Evolutionary conservation across 2,329 filamentous ascomycete species (phyloP), one percentile per base, ranked within the genome.

Genomic region (Chaetomium olivaceum): DNA sequence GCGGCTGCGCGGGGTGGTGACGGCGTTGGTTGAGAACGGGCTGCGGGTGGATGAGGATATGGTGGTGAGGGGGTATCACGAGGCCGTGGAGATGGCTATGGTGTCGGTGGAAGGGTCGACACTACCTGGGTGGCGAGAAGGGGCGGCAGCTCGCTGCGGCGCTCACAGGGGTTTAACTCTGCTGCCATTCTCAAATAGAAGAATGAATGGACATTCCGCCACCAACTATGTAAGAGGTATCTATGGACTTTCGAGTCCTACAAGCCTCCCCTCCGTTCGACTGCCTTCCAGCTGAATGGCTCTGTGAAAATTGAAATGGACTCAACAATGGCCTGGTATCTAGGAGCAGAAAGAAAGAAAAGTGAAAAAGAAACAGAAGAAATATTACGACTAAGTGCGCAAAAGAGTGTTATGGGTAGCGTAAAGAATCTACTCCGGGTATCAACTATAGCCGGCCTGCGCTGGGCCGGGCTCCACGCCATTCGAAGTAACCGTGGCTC

Each of bases 1-100:
- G 19, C 84, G 93, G 66, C 83, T 98, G 55, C 85, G 90, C 43
- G 91, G 91, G 25, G 91, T 95, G 64, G 90, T 99, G 63, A 86
- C 88, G 64, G 90, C 92, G 1, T 80, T 99, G 66, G 91, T 96
- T 1, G 90, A 96, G 76, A 87, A 90, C 54, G 91, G 92, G 0
- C 80, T 95, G 52, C 87, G 89, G 65, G 92, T 99, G 31, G 95
- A 98, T 72, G 94, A 98, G 79, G 92, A 95, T 52, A 93, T 88
- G 76, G 90, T 98, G 25, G 89, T 88, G 72, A 87, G 83, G 73
- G 92, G 91, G 0, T 99, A 98, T 75, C 87, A 90, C 61, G 91
- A 90, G 68, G 91, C 91, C 33, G 81, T 96, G 2, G 91, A 96
- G 73, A 81, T 94, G 74, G 88, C 87, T 19, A 82, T 88, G 59